Conservation (phyloP, 441 rosid genomes). For the Pelargonium myrrhifolium region DNA sequence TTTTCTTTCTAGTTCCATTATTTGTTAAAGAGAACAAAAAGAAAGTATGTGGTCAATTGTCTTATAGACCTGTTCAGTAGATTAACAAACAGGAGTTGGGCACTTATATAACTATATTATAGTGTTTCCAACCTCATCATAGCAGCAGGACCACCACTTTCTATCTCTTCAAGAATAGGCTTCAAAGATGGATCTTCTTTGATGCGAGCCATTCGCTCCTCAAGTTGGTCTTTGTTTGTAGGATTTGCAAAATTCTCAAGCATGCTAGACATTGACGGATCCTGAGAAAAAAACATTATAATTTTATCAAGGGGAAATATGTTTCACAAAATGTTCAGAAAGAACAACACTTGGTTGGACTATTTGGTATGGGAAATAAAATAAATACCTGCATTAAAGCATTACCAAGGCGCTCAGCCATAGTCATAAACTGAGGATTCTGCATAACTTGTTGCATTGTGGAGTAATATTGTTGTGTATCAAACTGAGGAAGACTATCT, state of each 20-base stretch:
- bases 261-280: slow-evolving; percentile 89
- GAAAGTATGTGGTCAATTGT: slow-evolving; percentile 10
- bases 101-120: slow-evolving; percentile 1
- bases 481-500: slow-evolving; percentile 60
- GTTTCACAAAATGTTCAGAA: not conserved
- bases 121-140: slow-evolving; percentile 69
- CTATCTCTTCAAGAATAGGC: slow-evolving; percentile 81
- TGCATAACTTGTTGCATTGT: slow-evolving; percentile 96
- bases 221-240: slow-evolving; percentile 59
- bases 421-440: slow-evolving; percentile 83
- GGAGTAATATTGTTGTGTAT: slow-evolving; percentile 59
- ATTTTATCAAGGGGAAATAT: not conserved
- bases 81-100: slow-evolving; percentile 4
- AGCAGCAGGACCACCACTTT: slow-evolving; percentile 81
- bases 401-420: slow-evolving; percentile 92
- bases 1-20: not conserved
- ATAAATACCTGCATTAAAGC: slow-evolving; percentile 78
- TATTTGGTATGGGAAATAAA: not conserved
- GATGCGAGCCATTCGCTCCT: slow-evolving; percentile 71
- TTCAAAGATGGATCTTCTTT: slow-evolving; percentile 85
- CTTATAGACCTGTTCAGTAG: not conserved
- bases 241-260: slow-evolving; percentile 72
- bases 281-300: slow-evolving; percentile 32
- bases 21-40: not conserved
- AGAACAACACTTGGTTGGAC: not conserved